phyloP scores from a whole-genome alignment of 2,329 filamentous ascomycete species.

The Leptodontidium sp. region DNA sequence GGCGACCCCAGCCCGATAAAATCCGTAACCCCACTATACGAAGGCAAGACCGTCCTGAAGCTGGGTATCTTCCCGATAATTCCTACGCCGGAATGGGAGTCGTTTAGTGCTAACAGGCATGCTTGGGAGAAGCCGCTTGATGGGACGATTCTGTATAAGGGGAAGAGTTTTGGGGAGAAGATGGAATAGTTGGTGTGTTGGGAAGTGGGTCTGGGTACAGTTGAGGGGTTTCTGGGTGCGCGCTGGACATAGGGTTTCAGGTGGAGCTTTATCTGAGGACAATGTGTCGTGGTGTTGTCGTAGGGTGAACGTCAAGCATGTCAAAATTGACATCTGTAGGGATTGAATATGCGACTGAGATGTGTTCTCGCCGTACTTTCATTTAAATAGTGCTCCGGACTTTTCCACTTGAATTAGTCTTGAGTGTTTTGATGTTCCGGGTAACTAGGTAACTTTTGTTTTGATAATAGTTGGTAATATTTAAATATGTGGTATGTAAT shows the following conservation, averaged over 20 bases:
- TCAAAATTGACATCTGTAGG: too few relatives aligned
- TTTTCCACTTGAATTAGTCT: too few relatives aligned
- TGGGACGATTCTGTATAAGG: conserved; percentile 33
- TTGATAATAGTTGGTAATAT: not conserved
- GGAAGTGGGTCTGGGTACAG: not conserved
- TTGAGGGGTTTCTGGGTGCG: too few relatives aligned
- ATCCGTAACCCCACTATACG: conserved; percentile 51
- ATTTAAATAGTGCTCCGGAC: too few relatives aligned
- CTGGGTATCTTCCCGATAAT: conserved; percentile 59
- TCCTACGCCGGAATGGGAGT: conserved; percentile 55
- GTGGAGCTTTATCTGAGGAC: too few relatives aligned
- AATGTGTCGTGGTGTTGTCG: too few relatives aligned
- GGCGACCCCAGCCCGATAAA: conserved; percentile 53
- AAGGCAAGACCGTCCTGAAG: conserved; percentile 57
- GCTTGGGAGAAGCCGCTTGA: conserved; percentile 46
- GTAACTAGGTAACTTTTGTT: too few relatives aligned
- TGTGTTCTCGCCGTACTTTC: too few relatives aligned
- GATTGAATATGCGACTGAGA: too few relatives aligned
- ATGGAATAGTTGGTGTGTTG: conserved; percentile 18
- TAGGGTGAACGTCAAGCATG: too few relatives aligned
- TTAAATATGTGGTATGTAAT: conserved; percentile 6
- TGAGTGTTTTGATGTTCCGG: too few relatives aligned
- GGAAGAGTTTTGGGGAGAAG: conserved; percentile 31
- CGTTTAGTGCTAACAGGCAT: conserved; percentile 54
- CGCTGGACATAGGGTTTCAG: too few relatives aligned